Percentiles rank a stretch among this genome's conserved stretches.
Conservation (phyloP, 2,329 filamentous ascomycete species). For the Aspergillus spinulosporus region DNA sequence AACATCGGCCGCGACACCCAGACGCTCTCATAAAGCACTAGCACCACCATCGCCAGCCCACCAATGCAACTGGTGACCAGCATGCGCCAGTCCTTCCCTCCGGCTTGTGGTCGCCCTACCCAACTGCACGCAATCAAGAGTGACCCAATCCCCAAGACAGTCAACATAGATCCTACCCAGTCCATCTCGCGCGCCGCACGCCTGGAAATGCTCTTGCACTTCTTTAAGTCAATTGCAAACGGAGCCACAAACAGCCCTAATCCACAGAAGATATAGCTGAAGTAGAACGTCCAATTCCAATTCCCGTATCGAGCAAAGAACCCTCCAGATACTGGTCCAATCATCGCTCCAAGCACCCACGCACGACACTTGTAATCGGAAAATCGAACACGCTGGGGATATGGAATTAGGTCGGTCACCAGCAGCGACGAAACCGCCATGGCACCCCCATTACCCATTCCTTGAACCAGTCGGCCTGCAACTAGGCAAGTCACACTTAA, state of each 20-base stretch:
- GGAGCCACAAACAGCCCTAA: slow-evolving; percentile 32
- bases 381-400: slow-evolving; percentile 34
- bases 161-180: slow-evolving; percentile 46
- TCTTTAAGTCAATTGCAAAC: slow-evolving; percentile 31
- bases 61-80: slow-evolving; percentile 44
- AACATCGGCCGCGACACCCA: slow-evolving; percentile 40
- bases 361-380: slow-evolving; percentile 34
- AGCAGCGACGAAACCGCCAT: slow-evolving; percentile 46
- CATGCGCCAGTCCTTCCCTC: slow-evolving; percentile 43
- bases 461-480: slow-evolving; percentile 48
- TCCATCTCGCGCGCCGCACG: slow-evolving; percentile 36
- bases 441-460: slow-evolving; percentile 49
- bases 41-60: slow-evolving; percentile 28
- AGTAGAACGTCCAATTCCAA: slow-evolving; percentile 34
- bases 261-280: slow-evolving; percentile 35
- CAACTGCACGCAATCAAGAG: slow-evolving; percentile 48
- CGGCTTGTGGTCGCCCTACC: slow-evolving; percentile 40
- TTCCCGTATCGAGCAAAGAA: slow-evolving; percentile 27
- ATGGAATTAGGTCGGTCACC: slow-evolving; percentile 44
- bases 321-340: slow-evolving; percentile 31
- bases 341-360: slow-evolving; percentile 34
- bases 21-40: slow-evolving; percentile 40
- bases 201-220: slow-evolving; percentile 25
- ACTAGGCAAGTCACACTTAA: slow-evolving; percentile 42
- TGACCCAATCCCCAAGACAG: slow-evolving; percentile 37